Conservation (phyloP, 768 basidiomycete genomes). For the Suillus tomentosus region DNA sequence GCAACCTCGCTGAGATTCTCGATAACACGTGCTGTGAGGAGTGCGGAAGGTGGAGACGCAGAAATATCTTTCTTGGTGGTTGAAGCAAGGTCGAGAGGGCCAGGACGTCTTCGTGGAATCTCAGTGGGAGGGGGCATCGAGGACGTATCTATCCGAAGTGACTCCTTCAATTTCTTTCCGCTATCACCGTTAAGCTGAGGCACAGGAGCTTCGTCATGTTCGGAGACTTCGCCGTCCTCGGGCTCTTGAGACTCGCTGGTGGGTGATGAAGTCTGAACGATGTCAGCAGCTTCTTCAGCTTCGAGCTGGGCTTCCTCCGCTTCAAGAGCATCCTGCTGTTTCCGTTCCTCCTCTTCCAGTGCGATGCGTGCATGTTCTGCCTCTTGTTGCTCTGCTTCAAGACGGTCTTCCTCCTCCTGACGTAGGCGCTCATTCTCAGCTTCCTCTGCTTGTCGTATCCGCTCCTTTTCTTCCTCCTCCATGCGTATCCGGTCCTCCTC, state of each 20-base stretch:
- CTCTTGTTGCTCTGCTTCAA: conserved; percentile 37
- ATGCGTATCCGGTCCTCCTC: conserved; percentile 40
- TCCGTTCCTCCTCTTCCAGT: conserved; percentile 35
- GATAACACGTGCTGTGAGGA: conserved; percentile 84
- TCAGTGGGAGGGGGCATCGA: conserved; percentile 42
- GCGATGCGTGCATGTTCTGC: conserved; percentile 43
- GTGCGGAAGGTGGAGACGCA: conserved; percentile 49
- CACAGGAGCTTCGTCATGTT: conserved; percentile 33
- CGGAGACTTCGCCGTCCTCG: conserved; percentile 40
- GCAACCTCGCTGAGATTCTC: conserved; percentile 74
- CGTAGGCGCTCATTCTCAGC: conserved; percentile 31
- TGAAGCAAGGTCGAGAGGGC: conserved; percentile 67
- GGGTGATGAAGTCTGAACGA: conserved; percentile 35
- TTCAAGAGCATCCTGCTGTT: conserved; percentile 28
- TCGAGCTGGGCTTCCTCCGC: conserved; percentile 38
- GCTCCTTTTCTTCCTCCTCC: conserved; percentile 43
- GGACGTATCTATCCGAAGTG: conserved; percentile 68
- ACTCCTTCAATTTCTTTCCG: conserved; percentile 52
- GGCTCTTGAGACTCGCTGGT: conserved; percentile 49
- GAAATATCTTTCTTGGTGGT: conserved; percentile 47
- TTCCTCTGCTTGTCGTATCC: conserved; percentile 33
- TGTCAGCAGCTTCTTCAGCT: conserved; percentile 31
- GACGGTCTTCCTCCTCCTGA: conserved; percentile 24
- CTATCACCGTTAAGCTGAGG: conserved; percentile 35
- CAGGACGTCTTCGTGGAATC: conserved; percentile 56